Evolutionary conservation across 1,284 basidiomycete genomes (phyloP).

Genomic region (Omphalotus olearius): DNA sequence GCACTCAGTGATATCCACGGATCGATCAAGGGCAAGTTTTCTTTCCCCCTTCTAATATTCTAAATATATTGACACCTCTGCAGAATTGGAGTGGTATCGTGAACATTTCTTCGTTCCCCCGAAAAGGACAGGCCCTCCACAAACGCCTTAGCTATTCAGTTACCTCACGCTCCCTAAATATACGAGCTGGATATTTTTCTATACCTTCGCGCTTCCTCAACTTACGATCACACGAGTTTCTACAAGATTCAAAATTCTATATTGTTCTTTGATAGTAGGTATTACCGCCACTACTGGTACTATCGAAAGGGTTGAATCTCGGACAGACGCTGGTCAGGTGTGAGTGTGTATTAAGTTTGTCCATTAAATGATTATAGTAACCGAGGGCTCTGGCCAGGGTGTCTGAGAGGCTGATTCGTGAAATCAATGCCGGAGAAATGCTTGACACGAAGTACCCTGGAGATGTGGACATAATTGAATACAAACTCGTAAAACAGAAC

Average conservation of each 20-base stretch:
- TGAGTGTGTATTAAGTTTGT: background rate
- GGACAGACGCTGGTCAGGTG: background rate
- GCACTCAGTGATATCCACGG: conserved; percentile 74
- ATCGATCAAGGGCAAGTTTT: conserved; percentile 62
- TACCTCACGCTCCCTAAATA: too few relatives aligned
- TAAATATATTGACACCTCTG: background rate
- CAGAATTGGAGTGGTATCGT: conserved; percentile 62
- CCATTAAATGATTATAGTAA: too few relatives aligned
- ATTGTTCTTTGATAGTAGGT: background rate
- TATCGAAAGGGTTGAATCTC: background rate
- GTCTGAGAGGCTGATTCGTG: too few relatives aligned
- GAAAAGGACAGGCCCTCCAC: conserved; percentile 12
- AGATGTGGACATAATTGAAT: too few relatives aligned
- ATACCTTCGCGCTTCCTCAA: too few relatives aligned
- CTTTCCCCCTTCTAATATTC: background rate
- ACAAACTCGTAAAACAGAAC: too few relatives aligned
- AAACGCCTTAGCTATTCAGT: background rate
- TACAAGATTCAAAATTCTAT: background rate
- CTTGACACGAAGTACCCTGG: background rate
- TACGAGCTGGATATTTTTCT: too few relatives aligned
- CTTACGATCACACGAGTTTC: background rate
- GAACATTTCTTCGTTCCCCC: conserved; percentile 48
- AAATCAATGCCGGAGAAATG: too few relatives aligned
- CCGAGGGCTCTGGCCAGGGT: too few relatives aligned
- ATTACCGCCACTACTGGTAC: background rate